A percentile compares a stretch with the other conserved stretches of the same genome.
These are phyloP conservation scores for Harringtonia aguacate DNA, from an alignment of 2,329 filamentous ascomycete genomes.

Conservation along the genomic window DNA sequence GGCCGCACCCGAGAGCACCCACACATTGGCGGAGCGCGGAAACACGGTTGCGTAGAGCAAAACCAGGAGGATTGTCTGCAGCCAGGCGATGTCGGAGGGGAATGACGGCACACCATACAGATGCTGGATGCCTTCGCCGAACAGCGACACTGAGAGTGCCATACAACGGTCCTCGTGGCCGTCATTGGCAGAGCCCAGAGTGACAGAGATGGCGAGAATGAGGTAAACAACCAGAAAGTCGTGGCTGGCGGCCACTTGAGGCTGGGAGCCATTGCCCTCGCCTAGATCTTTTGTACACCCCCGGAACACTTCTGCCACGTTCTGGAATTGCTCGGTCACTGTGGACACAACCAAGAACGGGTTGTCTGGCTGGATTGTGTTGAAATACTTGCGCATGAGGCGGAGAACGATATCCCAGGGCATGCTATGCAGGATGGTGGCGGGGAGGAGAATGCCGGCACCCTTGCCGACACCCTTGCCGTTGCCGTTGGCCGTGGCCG, in stretches of 20 bases:
- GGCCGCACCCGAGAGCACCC: conserved; percentile 11
- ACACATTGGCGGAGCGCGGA: conserved; percentile 11
- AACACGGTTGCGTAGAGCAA: conserved; percentile 11
- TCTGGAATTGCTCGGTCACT: conserved; percentile 18
- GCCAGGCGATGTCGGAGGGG: conserved; percentile 12
- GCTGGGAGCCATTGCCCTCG: not conserved
- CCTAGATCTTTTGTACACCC: conserved; percentile 9
- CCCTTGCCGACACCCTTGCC: too few species aligned
- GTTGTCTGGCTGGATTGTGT: conserved; percentile 18
- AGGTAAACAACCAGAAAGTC: conserved; percentile 21
- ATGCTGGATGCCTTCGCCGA: conserved; percentile 22
- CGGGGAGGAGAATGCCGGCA: not conserved
- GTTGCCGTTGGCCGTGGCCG: too few species aligned
- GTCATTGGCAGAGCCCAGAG: conserved; percentile 18
- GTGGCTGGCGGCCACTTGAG: conserved; percentile 15
- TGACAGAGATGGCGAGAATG: conserved; percentile 20
- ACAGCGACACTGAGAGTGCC: conserved; percentile 19
- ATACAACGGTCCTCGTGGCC: conserved; percentile 20
- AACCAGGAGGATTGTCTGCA: conserved; percentile 10
- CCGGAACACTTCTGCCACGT: conserved; percentile 2
- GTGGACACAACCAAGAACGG: conserved; percentile 17
- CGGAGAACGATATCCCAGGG: conserved; percentile 11
- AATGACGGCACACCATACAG: conserved; percentile 17
- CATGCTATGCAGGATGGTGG: conserved; percentile 8
- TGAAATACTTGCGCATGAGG: conserved; percentile 21